phyloP scores from a whole-genome alignment of 805 yeast species.

The Kodamaea leandrae region DNA sequence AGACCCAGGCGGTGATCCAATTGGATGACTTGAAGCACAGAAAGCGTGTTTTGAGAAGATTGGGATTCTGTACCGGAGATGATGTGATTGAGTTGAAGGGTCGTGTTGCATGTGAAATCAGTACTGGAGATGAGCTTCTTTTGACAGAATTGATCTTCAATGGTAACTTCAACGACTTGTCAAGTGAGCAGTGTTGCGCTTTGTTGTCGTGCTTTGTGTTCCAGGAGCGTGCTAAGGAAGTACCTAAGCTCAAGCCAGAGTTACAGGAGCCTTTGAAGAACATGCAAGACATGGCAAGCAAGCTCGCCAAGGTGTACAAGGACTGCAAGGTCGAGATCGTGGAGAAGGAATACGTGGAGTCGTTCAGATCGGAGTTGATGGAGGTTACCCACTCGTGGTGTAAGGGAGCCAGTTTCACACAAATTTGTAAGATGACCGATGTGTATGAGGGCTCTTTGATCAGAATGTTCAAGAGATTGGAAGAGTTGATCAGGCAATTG shows the following conservation, averaged over 20 bases:
- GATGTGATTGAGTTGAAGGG: conserved; percentile 96
- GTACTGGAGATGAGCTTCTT: conserved; percentile 82
- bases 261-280: conserved; percentile 88
- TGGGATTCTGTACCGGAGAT: conserved; percentile 81
- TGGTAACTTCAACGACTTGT: conserved; percentile 87
- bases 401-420: conserved; percentile 92
- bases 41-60: conserved; percentile 85
- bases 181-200: conserved; percentile 90
- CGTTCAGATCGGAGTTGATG: conserved; percentile 91
- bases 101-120: conserved; percentile 94
- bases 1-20: conserved; percentile 89
- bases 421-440: conserved; percentile 97
- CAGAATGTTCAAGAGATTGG: conserved; percentile 90
- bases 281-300: conserved; percentile 85
- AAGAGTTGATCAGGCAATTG: conserved; percentile 89
- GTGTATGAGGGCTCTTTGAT: conserved; percentile 96
- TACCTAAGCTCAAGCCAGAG: conserved; percentile 82
- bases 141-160: conserved; percentile 91
- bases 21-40: conserved; percentile 91
- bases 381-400: conserved; percentile 97
- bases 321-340: conserved; percentile 88
- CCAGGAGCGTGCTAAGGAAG: conserved; percentile 91
- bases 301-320: conserved; percentile 82
- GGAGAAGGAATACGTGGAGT: conserved; percentile 89
- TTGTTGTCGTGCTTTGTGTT: conserved; percentile 91